A percentile compares a stretch with the other conserved stretches of the same genome.
Conservation (phyloP, 805 yeast genomes). For the Ogataea allantospora region DNA sequence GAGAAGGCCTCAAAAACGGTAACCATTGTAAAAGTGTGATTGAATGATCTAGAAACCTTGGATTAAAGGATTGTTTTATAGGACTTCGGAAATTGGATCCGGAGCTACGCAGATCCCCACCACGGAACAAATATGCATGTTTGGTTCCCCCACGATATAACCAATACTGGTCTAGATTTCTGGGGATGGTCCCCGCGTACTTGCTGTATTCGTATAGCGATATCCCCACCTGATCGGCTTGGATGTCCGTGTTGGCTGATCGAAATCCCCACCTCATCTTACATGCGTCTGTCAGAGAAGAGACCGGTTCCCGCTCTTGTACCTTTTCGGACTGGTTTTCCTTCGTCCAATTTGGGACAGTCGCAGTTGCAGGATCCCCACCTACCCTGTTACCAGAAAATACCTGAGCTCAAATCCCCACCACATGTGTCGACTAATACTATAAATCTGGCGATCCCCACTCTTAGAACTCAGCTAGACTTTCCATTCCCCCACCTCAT, state of each 20-base stretch:
- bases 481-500: background rate
- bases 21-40: background rate
- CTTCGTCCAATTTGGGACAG: no score
- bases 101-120: background rate
- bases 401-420: background rate
- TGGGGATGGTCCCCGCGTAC: no score
- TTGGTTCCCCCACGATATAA: background rate
- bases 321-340: no score
- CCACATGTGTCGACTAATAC: background rate
- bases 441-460: background rate
- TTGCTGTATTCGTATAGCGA: no score
- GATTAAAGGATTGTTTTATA: background rate
- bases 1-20: conserved; percentile 19
- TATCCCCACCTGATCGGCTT: background rate
- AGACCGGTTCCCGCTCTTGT: no score
- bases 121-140: no score
- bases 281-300: no score
- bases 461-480: background rate
- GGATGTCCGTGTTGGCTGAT: no score
- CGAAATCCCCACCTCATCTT: background rate
- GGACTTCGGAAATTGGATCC: background rate
- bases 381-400: background rate
- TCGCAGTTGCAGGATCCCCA: background rate
- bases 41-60: background rate
- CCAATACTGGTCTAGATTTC: no score